These are phyloP conservation scores for Aureobasidium pullulans DNA, from an alignment of 2,329 filamentous ascomycete genomes.

Conservation along the genomic window DNA sequence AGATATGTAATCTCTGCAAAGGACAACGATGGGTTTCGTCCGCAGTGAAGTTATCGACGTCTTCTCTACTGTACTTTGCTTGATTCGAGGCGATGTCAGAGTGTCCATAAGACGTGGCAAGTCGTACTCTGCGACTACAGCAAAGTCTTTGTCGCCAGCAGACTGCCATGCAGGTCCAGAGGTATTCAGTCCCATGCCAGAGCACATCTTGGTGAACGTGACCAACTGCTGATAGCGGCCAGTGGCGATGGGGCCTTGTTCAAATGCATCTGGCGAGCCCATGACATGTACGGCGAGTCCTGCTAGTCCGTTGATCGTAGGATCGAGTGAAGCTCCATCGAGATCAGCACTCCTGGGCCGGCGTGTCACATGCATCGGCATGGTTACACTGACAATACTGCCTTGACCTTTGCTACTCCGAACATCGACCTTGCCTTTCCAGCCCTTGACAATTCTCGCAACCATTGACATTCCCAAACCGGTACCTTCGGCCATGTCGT, in stretches of 20 bases:
- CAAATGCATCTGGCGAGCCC: neutral
- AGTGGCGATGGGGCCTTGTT: neutral
- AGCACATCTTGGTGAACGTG: neutral
- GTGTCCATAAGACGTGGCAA: neutral
- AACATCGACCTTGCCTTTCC: conserved; percentile 36
- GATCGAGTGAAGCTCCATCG: neutral
- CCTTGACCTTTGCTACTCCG: conserved; percentile 16
- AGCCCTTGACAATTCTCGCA: conserved; percentile 21
- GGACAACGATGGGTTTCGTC: conserved; percentile 6
- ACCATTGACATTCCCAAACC: conserved; percentile 30
- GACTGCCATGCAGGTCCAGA: neutral
- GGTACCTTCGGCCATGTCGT: conserved; percentile 26
- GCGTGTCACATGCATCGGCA: neutral
- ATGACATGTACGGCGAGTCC: neutral
- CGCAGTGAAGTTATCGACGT: neutral
- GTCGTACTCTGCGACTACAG: neutral
- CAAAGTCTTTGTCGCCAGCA: neutral
- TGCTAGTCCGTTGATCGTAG: neutral
- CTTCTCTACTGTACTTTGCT: neutral
- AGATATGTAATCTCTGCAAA: conserved; percentile 9
- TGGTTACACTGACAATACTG: neutral
- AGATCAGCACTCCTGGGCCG: neutral
- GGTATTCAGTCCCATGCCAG: neutral
- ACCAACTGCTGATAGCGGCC: neutral
- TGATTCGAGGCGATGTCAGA: neutral